Percentiles rank a stretch among this genome's conserved stretches.
Evolutionary conservation across 1,139 yeast species (phyloP).

Genomic region (Groenewaldozyma sp.): DNA sequence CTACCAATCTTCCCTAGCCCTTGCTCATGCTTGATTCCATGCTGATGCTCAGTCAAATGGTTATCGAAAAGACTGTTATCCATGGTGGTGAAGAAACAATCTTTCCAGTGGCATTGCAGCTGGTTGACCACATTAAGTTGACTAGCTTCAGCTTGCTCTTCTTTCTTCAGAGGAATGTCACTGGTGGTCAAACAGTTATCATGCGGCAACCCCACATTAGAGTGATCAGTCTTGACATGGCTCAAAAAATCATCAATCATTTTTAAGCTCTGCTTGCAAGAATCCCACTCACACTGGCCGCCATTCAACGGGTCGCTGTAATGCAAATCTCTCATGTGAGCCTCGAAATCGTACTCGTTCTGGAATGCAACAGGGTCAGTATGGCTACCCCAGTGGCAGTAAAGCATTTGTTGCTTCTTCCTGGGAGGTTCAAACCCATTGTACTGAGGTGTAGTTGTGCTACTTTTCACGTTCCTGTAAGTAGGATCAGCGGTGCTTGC

Average conservation of each 20-base stretch:
- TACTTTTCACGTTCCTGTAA: too few species aligned
- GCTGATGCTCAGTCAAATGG: constrained; percentile 55
- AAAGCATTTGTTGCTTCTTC: constrained; percentile 5
- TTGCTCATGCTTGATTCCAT: constrained; percentile 24
- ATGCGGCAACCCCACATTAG: constrained; percentile 12
- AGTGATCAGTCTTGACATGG: constrained; percentile 30
- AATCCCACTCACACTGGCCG: constrained; percentile 32
- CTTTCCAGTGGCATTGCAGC: constrained; percentile 27
- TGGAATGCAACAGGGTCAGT: constrained; percentile 23
- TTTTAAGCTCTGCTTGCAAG: constrained; percentile 27
- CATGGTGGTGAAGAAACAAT: constrained; percentile 22
- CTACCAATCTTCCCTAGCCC: not conserved
- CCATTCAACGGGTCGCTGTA: constrained; percentile 7
- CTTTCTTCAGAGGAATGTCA: too few species aligned
- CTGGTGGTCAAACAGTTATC: too few species aligned
- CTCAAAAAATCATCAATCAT: constrained; percentile 27
- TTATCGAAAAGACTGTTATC: constrained; percentile 17
- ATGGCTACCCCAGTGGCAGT: constrained; percentile 32
- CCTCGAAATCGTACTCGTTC: constrained; percentile 24
- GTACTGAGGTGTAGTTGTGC: too few species aligned
- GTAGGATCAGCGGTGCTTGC: too few species aligned
- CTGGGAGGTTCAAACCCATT: not conserved
- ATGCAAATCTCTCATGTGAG: constrained; percentile 19
- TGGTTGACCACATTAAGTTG: too few species aligned
- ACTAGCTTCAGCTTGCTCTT: too few species aligned